Percentiles rank a stretch among this genome's conserved stretches.
Conservation (phyloP, 371 early-diverging fungal genomes). For the Rhizomucor pusillus region DNA sequence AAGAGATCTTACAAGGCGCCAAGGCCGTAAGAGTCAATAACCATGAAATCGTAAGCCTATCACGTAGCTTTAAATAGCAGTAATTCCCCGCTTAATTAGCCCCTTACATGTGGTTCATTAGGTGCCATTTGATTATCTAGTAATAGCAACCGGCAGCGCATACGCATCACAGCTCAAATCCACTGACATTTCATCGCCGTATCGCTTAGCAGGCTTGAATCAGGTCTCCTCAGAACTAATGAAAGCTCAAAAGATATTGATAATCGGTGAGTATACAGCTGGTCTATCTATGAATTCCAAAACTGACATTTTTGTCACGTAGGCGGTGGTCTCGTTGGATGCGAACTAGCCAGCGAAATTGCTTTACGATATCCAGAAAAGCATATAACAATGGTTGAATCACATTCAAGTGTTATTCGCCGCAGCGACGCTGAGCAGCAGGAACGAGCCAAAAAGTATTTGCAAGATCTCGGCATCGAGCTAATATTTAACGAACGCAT, state of each 20-base stretch:
- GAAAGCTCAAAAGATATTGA: constrained; percentile 48
- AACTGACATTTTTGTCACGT: constrained; percentile 14
- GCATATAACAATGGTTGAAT: constrained; percentile 54
- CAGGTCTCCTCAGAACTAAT: constrained; percentile 47
- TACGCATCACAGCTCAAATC: constrained; percentile 54
- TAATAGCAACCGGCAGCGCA: constrained; percentile 67
- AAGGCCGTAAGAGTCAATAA: constrained; percentile 23
- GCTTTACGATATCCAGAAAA: constrained; percentile 46
- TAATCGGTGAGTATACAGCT: constrained; percentile 30
- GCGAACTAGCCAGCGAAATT: constrained; percentile 65
- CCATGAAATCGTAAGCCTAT: constrained; percentile 22
- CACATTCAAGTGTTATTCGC: constrained; percentile 33
- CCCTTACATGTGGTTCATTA: constrained; percentile 3
- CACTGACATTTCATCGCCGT: constrained; percentile 38
- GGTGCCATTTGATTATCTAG: constrained; percentile 53
- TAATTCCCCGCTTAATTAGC: not conserved
- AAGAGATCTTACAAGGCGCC: constrained; percentile 26
- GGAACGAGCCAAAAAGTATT: constrained; percentile 41
- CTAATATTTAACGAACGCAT: constrained; percentile 64
- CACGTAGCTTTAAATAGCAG: not conserved
- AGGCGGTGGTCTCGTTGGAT: constrained; percentile 69
- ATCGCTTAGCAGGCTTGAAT: constrained; percentile 26
- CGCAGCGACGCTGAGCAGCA: constrained; percentile 43
- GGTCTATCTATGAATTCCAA: too few species aligned
- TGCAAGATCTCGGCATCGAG: constrained; percentile 57